Evolutionary conservation across 1,284 basidiomycete species (phyloP), one percentile per base, ranked within the genome.

Genomic region (Tremellales sp.): DNA sequence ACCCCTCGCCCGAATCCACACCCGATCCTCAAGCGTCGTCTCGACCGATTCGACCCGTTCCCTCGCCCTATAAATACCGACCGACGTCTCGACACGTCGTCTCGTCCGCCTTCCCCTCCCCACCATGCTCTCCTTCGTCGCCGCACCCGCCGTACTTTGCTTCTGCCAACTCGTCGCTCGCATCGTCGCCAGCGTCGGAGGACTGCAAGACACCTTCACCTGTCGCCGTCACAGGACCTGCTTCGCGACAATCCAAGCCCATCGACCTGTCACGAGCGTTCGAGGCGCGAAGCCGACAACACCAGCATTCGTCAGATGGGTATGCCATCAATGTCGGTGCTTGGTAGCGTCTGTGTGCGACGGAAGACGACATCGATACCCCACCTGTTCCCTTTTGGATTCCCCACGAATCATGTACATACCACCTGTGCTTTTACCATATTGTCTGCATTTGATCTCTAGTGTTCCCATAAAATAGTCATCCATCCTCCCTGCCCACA

Each of bases 181-280:
- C 54, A 21, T 70, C 67, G 6, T 68, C 66, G 42, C 69, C 69
- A 0, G 69, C 67, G 3, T 63, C 60, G 1, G 69, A 71, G 43
- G 67, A 71, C 52, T 71, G 69, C 58, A 69, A 68, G 53, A 71
- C 69, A 6, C 69, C 69, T 7, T 67, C 65, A 10, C 69, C 69
- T 5, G 58, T 71, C 24, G 59, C 66, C 8, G 45, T 67, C 16
- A 58, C 53, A 10, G 37, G 46, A 16, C 35, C 51, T 9, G 21
- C 27, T 12, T 28, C 41, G 8, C 22, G 25, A 28, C 45, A 8
- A 24, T n/a, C 45, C 28, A 52, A 54, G 32, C 40, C 47, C 6
- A 49, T 51, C 18, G 56, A 58, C 32, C 48, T 54, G 51, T 46
- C 51, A 5, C 32, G 48, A 34, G 55, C 49, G 5, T 54, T 52